Conservation (phyloP, 164 flowering plant species). For the Umbilicus rupestris region DNA sequence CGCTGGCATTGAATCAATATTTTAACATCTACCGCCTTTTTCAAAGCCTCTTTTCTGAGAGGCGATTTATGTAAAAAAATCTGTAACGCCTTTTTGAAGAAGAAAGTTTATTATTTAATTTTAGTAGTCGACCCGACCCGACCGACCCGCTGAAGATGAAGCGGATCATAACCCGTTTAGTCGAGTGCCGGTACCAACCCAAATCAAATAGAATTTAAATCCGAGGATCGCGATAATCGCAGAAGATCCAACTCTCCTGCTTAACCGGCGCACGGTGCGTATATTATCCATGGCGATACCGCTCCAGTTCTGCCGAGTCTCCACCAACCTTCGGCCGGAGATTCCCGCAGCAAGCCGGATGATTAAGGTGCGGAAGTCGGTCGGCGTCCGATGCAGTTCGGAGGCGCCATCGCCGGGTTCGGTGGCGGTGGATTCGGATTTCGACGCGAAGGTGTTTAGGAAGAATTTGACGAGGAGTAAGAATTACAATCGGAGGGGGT, state of each 20-base stretch:
- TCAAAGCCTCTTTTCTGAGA: no score
- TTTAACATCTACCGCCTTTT: no score
- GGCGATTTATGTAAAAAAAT: no score
- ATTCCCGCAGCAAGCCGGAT: conserved; percentile 12
- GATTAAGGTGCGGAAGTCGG: conserved; percentile 25
- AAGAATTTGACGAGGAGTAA: conserved; percentile 73
- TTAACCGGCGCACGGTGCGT: neutral
- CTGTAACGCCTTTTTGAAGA: no score
- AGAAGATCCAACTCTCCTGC: neutral
- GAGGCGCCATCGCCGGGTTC: conserved; percentile 20
- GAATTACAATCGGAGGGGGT: conserved; percentile 80
- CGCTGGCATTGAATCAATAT: no score
- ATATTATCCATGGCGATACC: conserved; percentile 44
- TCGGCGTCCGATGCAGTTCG: conserved; percentile 46
- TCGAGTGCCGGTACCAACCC: no score
- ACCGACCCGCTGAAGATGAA: no score
- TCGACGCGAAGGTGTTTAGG: conserved; percentile 79
- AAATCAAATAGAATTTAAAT: no score
- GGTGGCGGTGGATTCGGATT: conserved; percentile 37
- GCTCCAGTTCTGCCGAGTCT: conserved; percentile 44
- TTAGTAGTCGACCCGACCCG: no score
- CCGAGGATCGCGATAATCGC: no score
- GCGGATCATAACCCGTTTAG: no score
- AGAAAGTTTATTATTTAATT: no score
- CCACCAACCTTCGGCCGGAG: conserved; percentile 22